Percentiles rank a stretch among this genome's conserved stretches.
Evolutionary conservation across 441 rosid genomes (phyloP).

Genomic region (Populus hybrid): DNA sequence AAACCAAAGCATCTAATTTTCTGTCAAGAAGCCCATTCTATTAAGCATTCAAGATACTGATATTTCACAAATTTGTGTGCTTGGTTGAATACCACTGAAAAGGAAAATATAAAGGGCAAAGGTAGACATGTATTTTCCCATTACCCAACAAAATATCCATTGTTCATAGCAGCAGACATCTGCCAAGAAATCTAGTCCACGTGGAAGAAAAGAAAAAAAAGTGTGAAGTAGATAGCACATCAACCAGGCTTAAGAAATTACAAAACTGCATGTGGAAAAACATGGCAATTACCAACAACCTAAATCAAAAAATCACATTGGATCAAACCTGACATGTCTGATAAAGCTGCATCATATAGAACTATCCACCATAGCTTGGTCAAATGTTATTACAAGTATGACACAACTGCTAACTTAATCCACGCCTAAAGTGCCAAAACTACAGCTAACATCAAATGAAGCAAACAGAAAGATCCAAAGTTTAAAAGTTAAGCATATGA

Average conservation of each 20-base stretch:
- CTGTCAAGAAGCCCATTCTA: background rate
- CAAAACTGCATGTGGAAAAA: background rate
- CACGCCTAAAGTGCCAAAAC: background rate
- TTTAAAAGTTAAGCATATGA: background rate
- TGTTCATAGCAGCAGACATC: background rate
- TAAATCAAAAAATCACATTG: background rate
- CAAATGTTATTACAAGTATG: no score
- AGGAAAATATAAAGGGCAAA: background rate
- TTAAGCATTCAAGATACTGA: background rate
- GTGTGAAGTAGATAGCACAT: background rate
- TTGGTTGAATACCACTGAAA: background rate
- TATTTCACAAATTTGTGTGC: background rate
- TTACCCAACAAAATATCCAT: background rate
- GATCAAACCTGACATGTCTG: background rate
- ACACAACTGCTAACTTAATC: background rate
- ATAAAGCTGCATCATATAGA: background rate
- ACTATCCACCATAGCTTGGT: background rate
- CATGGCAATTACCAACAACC: background rate
- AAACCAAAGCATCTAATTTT: background rate
- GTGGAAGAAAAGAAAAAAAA: background rate
- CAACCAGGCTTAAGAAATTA: background rate
- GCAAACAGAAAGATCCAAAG: background rate
- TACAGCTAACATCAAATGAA: background rate
- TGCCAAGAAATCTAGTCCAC: background rate
- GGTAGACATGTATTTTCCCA: background rate